phyloP scores from a whole-genome alignment of 2,329 filamentous ascomycete species.

The Penicillium sp. region DNA sequence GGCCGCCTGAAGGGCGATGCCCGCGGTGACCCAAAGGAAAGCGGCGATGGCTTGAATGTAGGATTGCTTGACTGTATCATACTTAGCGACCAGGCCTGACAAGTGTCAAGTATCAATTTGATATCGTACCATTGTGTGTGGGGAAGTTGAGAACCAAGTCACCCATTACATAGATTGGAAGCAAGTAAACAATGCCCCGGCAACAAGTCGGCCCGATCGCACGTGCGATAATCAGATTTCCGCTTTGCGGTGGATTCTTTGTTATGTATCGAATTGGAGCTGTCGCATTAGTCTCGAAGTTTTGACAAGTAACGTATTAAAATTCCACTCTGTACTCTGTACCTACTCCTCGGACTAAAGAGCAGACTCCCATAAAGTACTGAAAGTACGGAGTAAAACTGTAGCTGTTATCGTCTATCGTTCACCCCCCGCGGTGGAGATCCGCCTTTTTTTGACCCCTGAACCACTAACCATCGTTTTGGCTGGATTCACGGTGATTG shows the following conservation, averaged over 20 bases:
- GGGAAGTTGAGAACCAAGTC: background rate
- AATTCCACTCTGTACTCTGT: background rate
- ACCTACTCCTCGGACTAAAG: background rate
- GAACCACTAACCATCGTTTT: slow-evolving; percentile 20
- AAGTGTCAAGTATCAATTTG: background rate
- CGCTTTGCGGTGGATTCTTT: too few relatives aligned
- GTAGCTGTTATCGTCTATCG: slow-evolving; percentile 22
- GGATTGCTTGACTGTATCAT: slow-evolving; percentile 46
- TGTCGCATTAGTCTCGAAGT: too few relatives aligned
- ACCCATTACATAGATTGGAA: slow-evolving; percentile 1
- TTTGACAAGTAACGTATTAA: too few relatives aligned
- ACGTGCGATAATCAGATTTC: slow-evolving; percentile 11
- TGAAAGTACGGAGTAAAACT: background rate
- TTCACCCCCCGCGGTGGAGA: slow-evolving; percentile 29
- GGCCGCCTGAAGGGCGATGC: slow-evolving; percentile 64
- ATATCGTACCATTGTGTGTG: slow-evolving; percentile 21
- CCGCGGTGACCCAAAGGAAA: slow-evolving; percentile 66
- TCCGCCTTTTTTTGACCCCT: slow-evolving; percentile 23
- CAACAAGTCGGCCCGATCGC: slow-evolving; percentile 21
- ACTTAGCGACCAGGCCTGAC: background rate
- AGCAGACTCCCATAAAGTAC: background rate
- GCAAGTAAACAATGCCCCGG: slow-evolving; percentile 25
- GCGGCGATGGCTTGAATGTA: slow-evolving; percentile 65
- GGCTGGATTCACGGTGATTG: slow-evolving; percentile 6
- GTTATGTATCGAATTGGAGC: too few relatives aligned